These are phyloP conservation scores for Zygoascus meyerae DNA, from an alignment of 1,139 yeast genomes.

Conservation along the genomic window DNA sequence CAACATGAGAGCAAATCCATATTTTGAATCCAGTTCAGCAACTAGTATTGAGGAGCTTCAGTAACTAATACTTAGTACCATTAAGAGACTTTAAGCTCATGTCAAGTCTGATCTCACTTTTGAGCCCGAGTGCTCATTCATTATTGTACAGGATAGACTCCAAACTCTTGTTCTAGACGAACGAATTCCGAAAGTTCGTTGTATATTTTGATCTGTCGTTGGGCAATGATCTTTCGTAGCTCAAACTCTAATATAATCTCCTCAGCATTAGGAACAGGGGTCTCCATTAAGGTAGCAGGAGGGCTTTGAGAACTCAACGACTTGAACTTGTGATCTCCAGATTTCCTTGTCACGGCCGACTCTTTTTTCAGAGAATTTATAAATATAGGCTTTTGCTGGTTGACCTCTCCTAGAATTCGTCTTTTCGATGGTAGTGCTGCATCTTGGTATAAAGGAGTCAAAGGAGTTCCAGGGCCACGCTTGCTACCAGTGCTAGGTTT, in stretches of 20 bases:
- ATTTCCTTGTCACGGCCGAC: neutral
- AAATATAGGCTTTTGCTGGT: neutral
- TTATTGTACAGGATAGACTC: constrained; percentile 10
- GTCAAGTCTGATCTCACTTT: too few species aligned
- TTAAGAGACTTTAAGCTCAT: too few species aligned
- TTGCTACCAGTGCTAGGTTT: constrained; percentile 9
- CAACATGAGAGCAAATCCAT: too few species aligned
- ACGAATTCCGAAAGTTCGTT: constrained; percentile 21
- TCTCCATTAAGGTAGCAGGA: neutral
- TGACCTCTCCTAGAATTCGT: constrained; percentile 12
- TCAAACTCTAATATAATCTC: constrained; percentile 13
- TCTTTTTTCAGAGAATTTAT: neutral
- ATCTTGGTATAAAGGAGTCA: constrained; percentile 18
- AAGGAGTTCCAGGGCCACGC: constrained; percentile 19
- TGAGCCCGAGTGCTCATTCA: too few species aligned
- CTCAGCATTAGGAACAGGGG: constrained; percentile 1
- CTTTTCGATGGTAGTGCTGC: constrained; percentile 12
- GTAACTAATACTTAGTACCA: too few species aligned
- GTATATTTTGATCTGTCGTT: constrained; percentile 16
- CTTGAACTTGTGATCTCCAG: neutral
- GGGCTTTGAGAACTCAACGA: constrained; percentile 1
- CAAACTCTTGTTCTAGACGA: constrained; percentile 22
- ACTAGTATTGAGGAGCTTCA: too few species aligned
- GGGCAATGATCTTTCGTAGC: constrained; percentile 18
- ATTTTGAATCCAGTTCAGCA: too few species aligned